Base-by-base conservation (phyloP, 495 filamentous ascomycete species). In the Jackrogersella minutella region DNA sequence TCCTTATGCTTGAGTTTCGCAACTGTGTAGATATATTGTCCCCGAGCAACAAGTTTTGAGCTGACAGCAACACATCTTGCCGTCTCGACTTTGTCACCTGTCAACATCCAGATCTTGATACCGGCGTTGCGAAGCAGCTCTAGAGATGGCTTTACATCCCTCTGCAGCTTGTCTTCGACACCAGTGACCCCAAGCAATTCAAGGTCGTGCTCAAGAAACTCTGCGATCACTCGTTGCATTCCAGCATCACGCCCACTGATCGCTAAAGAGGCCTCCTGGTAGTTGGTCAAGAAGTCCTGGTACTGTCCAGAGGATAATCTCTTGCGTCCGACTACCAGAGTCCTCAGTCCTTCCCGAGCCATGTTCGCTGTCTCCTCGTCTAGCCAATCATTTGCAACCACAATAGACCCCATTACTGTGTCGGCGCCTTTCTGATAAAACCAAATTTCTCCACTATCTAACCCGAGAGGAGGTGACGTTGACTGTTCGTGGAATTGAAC, bases 31-130 rank as follows among this genome's bases (percentile, higher is more conserved):
- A 99, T 96, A 75, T 94, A 95, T 76, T 99, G 96, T 0, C 93
- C 93, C 56, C 96, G 82, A 5, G 93, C 88, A n/a, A 99, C 94
- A 17, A 99, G 82, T 77, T 97, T 97, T 16, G 93, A 90, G 68
- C 88, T 93, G 30, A 99, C 91, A 13, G 96, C 96, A 6, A 99
- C 94, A 77, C 96, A 99, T 28, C 94, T 88, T 10, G 96, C 96
- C 24, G 96, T 99, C 77, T 99, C 96, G 1, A 97, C 92, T 77
- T 99, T 99, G 81, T 99, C 96, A 28, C 96, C 96, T 0, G 96
- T 99, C 70, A 99, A 81, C 96, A 99, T 99, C 96, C 96, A 99
- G 56, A 98, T 97, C 78, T 97, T 97, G 73, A 99, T 92, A n/a
- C 96, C 96, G 7, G 96, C 96, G 74, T 99, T 98, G 61, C 96